Evolutionary conservation across 345 rosid genomes (phyloP), one percentile per base, ranked within the genome.

Genomic region (Camelina hispida): DNA sequence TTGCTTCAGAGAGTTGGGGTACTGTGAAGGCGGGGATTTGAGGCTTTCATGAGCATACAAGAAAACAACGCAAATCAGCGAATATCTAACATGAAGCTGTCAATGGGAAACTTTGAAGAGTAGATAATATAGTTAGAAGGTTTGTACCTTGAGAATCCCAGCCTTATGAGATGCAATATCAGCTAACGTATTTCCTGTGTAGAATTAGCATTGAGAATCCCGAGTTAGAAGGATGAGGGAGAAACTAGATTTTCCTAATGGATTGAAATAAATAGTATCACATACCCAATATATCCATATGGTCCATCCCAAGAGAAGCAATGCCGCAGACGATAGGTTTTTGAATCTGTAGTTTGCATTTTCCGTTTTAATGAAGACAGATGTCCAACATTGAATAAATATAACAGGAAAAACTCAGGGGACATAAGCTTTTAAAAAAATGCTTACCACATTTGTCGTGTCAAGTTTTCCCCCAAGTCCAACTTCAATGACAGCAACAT

Each of bases 281-380:
- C 32, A 58, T 72, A 89, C 98, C 98, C 74, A 93, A 77, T 68
- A 73, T 18, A 60, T 86, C 96, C 80, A 80, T 85, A 68, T 93
- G 98, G 82, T 93, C 98, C 91, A 90, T 86, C 69, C 98, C 98
- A 72, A 93, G 83, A 66, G 96, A 86, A 76, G 95, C 65, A 71
- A 93, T 68, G 73, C 98, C 98, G 70, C 98, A 90, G 61, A 93
- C 98, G 77, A 87, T 79, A 34, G 98, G 98, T 47, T 86, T 81
- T 74, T 83, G 85, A 73, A 93, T 86, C 98, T 90, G 93, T 81
- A 84, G 6, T 69, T 59, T 66, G 78, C 58, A 55, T 42, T 37
- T 73, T 72, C 22, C 22, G 32, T 28, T 50, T 77, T 17, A 25
- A 44, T 63, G 38, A 43, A 68, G 30, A 32, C 17, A 60, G 40